Base-by-base conservation (phyloP, 805 yeast species). In the Saturnispora sanitii region DNA sequence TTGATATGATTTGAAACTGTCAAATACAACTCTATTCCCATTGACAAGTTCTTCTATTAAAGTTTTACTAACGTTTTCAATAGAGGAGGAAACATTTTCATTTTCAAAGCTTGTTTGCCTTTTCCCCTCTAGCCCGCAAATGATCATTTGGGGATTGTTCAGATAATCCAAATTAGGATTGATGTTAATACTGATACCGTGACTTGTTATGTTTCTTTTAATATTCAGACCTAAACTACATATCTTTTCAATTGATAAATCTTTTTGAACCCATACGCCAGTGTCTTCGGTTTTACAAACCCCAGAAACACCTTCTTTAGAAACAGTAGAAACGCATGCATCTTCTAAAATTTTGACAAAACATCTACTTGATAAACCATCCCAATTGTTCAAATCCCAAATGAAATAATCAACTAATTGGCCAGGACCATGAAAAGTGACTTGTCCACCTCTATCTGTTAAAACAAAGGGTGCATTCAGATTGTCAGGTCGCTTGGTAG, bases 341-440 rank as follows among this genome's bases (percentile, higher is more conserved):
- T 56, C 57, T 37, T 74, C 66, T 35, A 75, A 51, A 2, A 68
- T 68, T 1, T 71, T 57, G 31, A 75, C 75, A 51, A 62, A 74
- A 50, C 80, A 75, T 47, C 67, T 65, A 9, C 74, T 71, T 4
- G 71, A 65, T 34, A 75, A 57, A 42, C 70, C 61, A 26, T 62
- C 51, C 50, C 82, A 82, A 25, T 72, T 68, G 47, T 71, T 69
- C 40, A 92, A 64, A 57, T 92, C 88, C 23, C 83, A 40, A 1
- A 92, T 70, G 9, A 92, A 79, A 54, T 90, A 92, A 4, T 85
- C 76, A 2, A 88, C 95, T 29, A 86, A 56, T 60, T 92, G 99
- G 0, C 98, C 98, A 1, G 92, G 82, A 0, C 97, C 97, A 62
- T 92, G 99, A 67, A 84, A 92, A 0, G 98, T 92, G 1, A 92